A percentile compares a stretch with the other conserved stretches of the same genome.
These are phyloP conservation scores for Xerocomellus dryophilus DNA, from an alignment of 768 basidiomycete genomes.

Conservation along the genomic window DNA sequence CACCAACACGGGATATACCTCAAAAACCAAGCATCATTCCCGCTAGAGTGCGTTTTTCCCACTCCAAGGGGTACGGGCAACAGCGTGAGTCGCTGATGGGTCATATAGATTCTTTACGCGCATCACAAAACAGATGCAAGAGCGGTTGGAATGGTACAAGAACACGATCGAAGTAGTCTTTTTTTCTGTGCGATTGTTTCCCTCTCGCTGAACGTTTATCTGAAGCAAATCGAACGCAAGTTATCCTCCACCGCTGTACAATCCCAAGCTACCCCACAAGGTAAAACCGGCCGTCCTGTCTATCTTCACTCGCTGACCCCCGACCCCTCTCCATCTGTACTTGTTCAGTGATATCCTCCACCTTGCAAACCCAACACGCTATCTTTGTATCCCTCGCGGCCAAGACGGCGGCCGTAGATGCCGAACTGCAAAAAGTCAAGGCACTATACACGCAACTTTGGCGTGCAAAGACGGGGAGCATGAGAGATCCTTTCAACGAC, in stretches of 20 bases:
- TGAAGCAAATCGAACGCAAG: conserved; percentile 68
- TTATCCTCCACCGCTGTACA: conserved; percentile 64
- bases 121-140: conserved; percentile 67
- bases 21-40: conserved; percentile 79
- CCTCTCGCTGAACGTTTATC: neutral
- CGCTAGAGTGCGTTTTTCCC: conserved; percentile 59
- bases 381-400: conserved; percentile 75
- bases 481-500: conserved; percentile 76
- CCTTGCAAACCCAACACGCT: conserved; percentile 76
- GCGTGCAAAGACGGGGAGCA: conserved; percentile 77
- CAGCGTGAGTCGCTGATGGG: neutral
- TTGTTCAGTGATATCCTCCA: conserved; percentile 60
- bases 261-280: conserved; percentile 70
- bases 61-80: neutral
- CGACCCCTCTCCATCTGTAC: neutral
- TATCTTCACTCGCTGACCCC: neutral
- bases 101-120: conserved; percentile 63
- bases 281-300: conserved; percentile 35
- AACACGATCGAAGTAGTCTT: conserved; percentile 67
- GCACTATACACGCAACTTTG: conserved; percentile 72
- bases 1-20: conserved; percentile 67
- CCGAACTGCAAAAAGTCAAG: conserved; percentile 76
- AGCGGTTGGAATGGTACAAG: conserved; percentile 75
- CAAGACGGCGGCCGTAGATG: conserved; percentile 70
- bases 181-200: neutral